Evolutionary conservation across 257 asterid genomes (phyloP), one percentile per base, ranked within the genome.

Genomic region (Ligustrum vulgare): DNA sequence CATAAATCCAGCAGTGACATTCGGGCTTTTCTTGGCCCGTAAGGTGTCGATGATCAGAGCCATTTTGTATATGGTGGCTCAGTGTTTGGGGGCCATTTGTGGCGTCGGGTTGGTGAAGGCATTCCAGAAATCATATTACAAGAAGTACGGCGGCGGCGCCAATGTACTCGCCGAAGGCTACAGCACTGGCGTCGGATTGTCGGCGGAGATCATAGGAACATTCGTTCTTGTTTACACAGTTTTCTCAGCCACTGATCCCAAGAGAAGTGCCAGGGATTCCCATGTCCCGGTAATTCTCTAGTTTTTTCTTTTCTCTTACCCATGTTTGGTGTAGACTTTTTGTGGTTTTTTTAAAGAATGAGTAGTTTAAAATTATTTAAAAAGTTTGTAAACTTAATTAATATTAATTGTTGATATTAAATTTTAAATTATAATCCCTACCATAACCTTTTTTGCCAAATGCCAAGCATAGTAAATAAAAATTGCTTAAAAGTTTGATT

Each of bases 201-300:
- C 77, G 2, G 90, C 88, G 0, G 87, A 85, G 73, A 82, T 85
- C 32, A 72, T 84, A 34, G 86, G 88, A 71, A 84, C 86, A 0
- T 84, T 79, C 75, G 81, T 84, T 70, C 82, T 84, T 33, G 83
- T 81, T 12, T 84, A 81, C 85, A 84, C 86, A 2, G 88, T 84
- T 35, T 82, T 83, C 81, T 84, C 90, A 15, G 90, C 88, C 73
- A 86, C 88, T 13, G 91, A 86, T 66, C 87, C 91, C 79, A 86
- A 86, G 78, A 84, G 91, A 66, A 84, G 69, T 43, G 91, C 91
- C 8, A 77, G 89, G 72, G 91, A 87, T 68, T 84, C 91, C 36
- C 87, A 84, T 72, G 78, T 87, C 72, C 89, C 91, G 0, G 91
- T 87, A 72, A 23, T 43, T 45, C 3, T 2, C 47, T 41, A 41